These are phyloP conservation scores for Cenchrus purpureus DNA, from an alignment of 176 grass and related monocot genomes.

Conservation along the genomic window DNA sequence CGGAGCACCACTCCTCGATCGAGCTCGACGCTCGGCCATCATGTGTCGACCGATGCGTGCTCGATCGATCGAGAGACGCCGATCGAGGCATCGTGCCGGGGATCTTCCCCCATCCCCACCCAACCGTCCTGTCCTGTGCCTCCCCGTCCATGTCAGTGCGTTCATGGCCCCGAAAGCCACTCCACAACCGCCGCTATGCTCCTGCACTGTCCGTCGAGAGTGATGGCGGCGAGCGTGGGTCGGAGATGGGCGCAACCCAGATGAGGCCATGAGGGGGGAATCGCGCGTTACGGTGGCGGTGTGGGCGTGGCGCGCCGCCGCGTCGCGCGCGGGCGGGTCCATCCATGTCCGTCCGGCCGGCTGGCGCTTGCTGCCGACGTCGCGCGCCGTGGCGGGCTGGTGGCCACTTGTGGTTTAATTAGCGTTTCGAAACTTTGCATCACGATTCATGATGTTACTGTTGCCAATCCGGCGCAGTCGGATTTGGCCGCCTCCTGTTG, in stretches of 20 bases:
- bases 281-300: neutral
- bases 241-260: neutral
- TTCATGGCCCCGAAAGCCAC: conserved; percentile 6
- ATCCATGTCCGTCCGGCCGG: neutral
- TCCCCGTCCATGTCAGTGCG: neutral
- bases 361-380: neutral
- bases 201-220: neutral
- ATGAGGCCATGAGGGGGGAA: no score
- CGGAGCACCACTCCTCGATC: neutral
- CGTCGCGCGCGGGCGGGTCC: neutral
- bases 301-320: neutral
- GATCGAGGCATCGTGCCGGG: neutral
- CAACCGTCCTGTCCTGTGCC: neutral
- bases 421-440: neutral
- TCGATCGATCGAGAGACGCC: neutral
- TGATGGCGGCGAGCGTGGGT: neutral
- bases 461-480: neutral
- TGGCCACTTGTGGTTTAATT: neutral
- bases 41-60: neutral
- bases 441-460: neutral
- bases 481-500: neutral
- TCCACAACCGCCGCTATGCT: neutral
- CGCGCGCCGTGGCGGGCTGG: neutral
- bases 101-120: conserved; percentile 20
- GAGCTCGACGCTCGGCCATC: neutral